phyloP scores from a whole-genome alignment of 768 basidiomycete species.

The Lactarius deliciosus region DNA sequence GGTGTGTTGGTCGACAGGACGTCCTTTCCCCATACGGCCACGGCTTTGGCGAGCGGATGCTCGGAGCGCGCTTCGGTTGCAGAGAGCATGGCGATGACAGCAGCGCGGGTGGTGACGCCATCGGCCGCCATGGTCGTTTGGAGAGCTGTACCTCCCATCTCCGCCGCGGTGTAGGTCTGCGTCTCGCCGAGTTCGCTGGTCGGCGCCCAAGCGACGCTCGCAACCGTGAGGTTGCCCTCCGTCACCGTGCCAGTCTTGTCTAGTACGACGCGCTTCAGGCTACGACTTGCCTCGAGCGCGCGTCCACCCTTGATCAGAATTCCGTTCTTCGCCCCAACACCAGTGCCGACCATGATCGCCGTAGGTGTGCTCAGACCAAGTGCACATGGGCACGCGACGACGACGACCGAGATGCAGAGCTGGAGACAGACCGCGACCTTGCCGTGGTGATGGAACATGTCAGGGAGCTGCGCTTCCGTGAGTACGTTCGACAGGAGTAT shows the following conservation, averaged over 20 bases:
- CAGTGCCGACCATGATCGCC: conserved; percentile 99
- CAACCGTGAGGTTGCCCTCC: conserved; percentile 86
- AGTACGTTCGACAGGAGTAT: conserved; percentile 65
- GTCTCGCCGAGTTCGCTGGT: conserved; percentile 36
- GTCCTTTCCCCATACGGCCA: conserved; percentile 78
- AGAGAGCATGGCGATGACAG: conserved; percentile 77
- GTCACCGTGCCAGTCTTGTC: conserved; percentile 99
- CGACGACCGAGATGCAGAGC: conserved; percentile 96
- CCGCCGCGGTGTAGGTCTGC: conserved; percentile 18
- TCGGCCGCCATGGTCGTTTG: conserved; percentile 49
- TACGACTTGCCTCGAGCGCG: conserved; percentile 87
- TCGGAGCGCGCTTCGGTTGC: conserved; percentile 91
- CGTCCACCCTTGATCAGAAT: conserved; percentile 97
- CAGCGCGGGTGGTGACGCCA: conserved; percentile 55
- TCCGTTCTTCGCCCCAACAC: conserved; percentile 94
- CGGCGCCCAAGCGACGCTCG: conserved; percentile 73
- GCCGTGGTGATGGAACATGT: conserved; percentile 83
- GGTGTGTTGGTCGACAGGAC: conserved; percentile 49
- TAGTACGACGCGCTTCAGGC: conserved; percentile 77
- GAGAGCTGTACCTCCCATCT: conserved; percentile 30
- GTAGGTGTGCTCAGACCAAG: conserved; percentile 95
- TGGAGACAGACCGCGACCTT: conserved; percentile 91
- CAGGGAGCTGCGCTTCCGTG: conserved; percentile 61
- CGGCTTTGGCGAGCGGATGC: conserved; percentile 93
- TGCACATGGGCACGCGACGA: conserved; percentile 98